Base-by-base conservation (phyloP, 345 rosid species). In the Crucihimalaya himalaica region DNA sequence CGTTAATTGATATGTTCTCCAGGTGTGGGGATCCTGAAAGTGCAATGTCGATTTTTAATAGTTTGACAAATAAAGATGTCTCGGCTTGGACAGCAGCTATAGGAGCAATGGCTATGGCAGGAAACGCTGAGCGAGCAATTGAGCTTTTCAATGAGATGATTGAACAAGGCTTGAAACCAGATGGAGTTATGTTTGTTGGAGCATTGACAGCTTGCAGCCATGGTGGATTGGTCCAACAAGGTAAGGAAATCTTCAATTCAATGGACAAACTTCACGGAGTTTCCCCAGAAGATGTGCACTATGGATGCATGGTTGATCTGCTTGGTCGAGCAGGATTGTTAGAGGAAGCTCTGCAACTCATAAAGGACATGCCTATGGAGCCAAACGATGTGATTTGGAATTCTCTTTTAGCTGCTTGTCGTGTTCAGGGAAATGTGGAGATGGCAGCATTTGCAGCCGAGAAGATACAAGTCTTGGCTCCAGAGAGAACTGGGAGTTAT, bases 41-140 rank as follows among this genome's bases (percentile, higher is more conserved):
- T 19, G 91, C 89, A 43, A 79, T 85, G 85, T 82, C 46, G 52
- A 74, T 86, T 23, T 89, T 89, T 19, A 8, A 69, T 53, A 48
- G 68, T 54, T 79, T 89, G 86, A 79, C 57, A 39, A 69, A 75
- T 63, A 85, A 74, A 76, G 94, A 89, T 70, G 85, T 86, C 43
- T 84, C 87, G 5, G 88, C 94, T 66, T 86, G 94, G 94, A 89
- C 91, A 54, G 89, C 86, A 11, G 88, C 86, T 70, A 85, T 89
- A 23, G 78, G 88, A 59, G 83, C 82, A 5, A 89, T 81, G 86
- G 88, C 91, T 42, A 80, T 83, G 66, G 74, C 83, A 54, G 91
- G 94, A 71, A 79, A 80, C 3, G 86, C 88, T 2, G 37, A 67
- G 54, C 60, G 34, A 27, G 88, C 91, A 2, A 59, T 86, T 31